A percentile compares a stretch with the other conserved stretches of the same genome.
Conservation (phyloP, 306 rosid species). For the Astragalus membranaceus region DNA sequence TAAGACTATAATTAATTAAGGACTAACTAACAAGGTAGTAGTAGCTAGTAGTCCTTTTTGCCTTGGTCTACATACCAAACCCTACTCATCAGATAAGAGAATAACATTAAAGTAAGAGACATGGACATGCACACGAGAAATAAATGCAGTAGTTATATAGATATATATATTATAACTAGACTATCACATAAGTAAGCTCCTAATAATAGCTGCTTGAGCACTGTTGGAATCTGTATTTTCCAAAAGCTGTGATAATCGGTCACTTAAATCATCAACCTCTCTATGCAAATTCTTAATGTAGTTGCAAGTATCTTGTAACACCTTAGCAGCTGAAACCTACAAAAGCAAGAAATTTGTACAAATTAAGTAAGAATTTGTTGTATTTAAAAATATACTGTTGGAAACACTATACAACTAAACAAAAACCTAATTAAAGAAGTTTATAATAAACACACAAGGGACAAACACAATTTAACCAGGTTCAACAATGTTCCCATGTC, state of each 20-base stretch:
- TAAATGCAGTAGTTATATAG: conserved; percentile 3
- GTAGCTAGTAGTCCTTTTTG: conserved; percentile 6
- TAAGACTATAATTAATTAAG: conserved; percentile 3
- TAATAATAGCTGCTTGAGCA: conserved; percentile 82
- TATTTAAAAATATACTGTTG: no score
- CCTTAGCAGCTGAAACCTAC: conserved; percentile 52
- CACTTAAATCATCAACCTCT: conserved; percentile 88
- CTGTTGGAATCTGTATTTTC: conserved; percentile 63
- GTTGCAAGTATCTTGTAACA: conserved; percentile 93
- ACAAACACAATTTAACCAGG: no score
- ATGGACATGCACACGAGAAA: conserved; percentile 32
- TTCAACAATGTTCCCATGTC: no score
- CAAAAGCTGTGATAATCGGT: conserved; percentile 70
- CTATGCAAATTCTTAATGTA: conserved; percentile 78
- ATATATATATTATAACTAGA: background rate
- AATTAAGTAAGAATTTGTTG: background rate
- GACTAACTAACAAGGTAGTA: conserved; percentile 18
- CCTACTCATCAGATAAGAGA: conserved; percentile 29
- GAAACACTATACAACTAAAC: no score
- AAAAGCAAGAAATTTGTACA: background rate
- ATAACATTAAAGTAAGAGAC: conserved; percentile 9
- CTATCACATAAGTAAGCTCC: conserved; percentile 76
- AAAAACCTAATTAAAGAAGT: no score
- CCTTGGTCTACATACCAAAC: conserved; percentile 42
- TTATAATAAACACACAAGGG: no score